Percentiles rank a stretch among this genome's conserved stretches.
Evolutionary conservation across 192 early-diverging fungal species (phyloP).

Genomic region (Podila clonocystis): DNA sequence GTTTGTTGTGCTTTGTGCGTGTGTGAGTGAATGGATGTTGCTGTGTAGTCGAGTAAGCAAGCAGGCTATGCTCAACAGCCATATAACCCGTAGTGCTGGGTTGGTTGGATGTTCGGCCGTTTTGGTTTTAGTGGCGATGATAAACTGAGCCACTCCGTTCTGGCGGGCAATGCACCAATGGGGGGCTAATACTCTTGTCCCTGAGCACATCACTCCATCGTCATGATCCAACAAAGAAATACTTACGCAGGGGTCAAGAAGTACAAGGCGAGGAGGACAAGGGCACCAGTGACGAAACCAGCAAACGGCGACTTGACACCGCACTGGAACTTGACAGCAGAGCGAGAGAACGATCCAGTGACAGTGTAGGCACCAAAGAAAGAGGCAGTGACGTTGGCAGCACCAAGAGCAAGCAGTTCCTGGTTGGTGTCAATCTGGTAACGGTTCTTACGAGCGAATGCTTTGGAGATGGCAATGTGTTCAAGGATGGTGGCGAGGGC

Average conservation of each 20-base stretch:
- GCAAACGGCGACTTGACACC: slow-evolving; percentile 86
- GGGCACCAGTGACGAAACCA: slow-evolving; percentile 77
- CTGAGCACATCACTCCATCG: neutral
- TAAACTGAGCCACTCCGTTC: no score
- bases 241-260: slow-evolving; percentile 75
- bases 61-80: no score
- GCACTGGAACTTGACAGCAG: slow-evolving; percentile 90
- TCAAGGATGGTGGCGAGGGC: slow-evolving; percentile 86
- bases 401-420: slow-evolving; percentile 89
- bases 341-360: slow-evolving; percentile 94
- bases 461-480: slow-evolving; percentile 90
- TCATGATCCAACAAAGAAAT: neutral
- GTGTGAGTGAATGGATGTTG: neutral
- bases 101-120: no score
- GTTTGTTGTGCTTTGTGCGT: neutral
- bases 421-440: slow-evolving; percentile 86
- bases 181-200: neutral
- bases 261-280: slow-evolving; percentile 87
- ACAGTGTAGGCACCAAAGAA: slow-evolving; percentile 91
- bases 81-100: no score
- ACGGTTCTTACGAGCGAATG: slow-evolving; percentile 85
- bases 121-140: no score
- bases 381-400: slow-evolving; percentile 86
- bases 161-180: neutral
- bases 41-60: neutral